phyloP scores from a whole-genome alignment of 345 rosid species.

The Hibiscus mutabilis region DNA sequence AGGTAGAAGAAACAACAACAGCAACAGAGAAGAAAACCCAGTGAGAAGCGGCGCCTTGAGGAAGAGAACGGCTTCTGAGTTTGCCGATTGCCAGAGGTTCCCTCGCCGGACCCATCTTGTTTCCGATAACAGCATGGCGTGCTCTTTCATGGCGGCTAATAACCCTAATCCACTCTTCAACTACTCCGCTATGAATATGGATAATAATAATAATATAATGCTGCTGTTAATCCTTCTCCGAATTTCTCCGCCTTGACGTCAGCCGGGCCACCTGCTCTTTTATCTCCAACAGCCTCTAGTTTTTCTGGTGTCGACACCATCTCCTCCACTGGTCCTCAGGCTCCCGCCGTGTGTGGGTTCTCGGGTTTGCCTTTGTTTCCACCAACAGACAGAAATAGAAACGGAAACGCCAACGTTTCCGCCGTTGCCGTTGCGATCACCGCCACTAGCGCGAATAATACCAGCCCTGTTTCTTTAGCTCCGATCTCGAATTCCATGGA shows the following conservation, averaged over 20 bases:
- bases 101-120: slow-evolving; percentile 22
- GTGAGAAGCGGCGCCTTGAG: slow-evolving; percentile 34
- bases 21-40: slow-evolving; percentile 9
- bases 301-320: slow-evolving; percentile 21
- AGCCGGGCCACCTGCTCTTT: slow-evolving; percentile 29
- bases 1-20: neutral
- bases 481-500: slow-evolving; percentile 35
- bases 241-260: slow-evolving; percentile 50
- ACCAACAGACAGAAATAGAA: slow-evolving; percentile 33
- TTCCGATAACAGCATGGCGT: neutral
- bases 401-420: neutral
- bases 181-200: slow-evolving; percentile 48
- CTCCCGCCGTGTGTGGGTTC: slow-evolving; percentile 81
- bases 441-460: neutral
- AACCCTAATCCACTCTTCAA: slow-evolving; percentile 33
- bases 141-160: slow-evolving; percentile 12
- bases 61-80: slow-evolving; percentile 84
- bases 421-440: neutral
- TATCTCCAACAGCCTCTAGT: slow-evolving; percentile 29
- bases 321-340: slow-evolving; percentile 11
- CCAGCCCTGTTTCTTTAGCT: slow-evolving; percentile 11
- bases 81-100: slow-evolving; percentile 42
- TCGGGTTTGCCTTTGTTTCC: slow-evolving; percentile 91
- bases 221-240: slow-evolving; percentile 20
- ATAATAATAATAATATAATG: neutral